Evolutionary conservation across 345 rosid genomes (phyloP).

Genomic region (Passiflora organensis): DNA sequence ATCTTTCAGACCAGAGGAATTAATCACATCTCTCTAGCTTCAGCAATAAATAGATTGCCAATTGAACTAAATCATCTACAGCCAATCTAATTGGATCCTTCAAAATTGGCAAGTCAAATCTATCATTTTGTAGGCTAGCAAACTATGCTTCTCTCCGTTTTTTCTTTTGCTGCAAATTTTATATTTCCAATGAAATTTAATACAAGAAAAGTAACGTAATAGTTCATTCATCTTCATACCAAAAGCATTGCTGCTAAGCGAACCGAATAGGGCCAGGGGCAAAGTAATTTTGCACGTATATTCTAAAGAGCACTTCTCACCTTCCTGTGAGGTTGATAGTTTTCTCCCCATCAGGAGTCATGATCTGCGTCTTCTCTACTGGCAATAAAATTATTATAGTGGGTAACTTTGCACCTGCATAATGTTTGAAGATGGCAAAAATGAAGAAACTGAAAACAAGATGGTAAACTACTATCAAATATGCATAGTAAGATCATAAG

Average conservation of each 20-base stretch:
- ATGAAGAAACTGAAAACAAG: neutral
- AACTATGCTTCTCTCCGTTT: neutral
- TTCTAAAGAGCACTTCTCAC: conserved; percentile 28
- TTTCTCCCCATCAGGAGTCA: conserved; percentile 49
- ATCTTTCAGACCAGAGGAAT: neutral
- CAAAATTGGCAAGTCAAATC: too few species aligned
- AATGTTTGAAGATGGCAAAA: neutral
- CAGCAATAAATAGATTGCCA: neutral
- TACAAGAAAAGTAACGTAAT: too few species aligned
- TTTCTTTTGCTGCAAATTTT: neutral
- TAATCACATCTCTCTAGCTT: neutral
- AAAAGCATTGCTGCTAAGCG: neutral
- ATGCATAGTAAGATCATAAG: neutral
- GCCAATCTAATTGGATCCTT: too few species aligned
- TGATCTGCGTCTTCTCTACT: conserved; percentile 41
- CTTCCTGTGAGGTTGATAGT: conserved; percentile 65
- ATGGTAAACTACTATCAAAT: neutral
- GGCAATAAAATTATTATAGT: conserved; percentile 62
- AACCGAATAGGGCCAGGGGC: neutral
- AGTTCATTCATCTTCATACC: neutral
- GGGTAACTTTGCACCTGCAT: conserved; percentile 74
- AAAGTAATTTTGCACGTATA: conserved; percentile 1
- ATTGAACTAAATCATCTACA: too few species aligned
- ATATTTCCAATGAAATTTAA: neutral
- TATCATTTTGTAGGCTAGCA: too few species aligned